Evolutionary conservation across 305 asterid genomes (phyloP).

Genomic region (Solanum hybrid): DNA sequence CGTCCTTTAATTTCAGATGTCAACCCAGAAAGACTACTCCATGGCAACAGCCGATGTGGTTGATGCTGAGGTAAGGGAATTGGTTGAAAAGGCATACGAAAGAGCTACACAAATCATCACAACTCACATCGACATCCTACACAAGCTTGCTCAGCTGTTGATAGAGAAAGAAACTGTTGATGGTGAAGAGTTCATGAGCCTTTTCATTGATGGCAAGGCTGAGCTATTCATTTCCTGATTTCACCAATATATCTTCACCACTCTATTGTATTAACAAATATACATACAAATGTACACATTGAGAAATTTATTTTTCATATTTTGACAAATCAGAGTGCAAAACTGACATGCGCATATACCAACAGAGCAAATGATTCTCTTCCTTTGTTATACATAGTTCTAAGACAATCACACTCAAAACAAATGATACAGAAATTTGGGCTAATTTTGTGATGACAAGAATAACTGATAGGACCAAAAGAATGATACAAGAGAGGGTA

Average conservation of each 20-base stretch:
- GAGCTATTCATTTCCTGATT: slow-evolving; percentile 54
- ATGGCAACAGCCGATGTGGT: slow-evolving; percentile 94
- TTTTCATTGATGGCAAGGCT: slow-evolving; percentile 88
- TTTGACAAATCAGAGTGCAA: background rate
- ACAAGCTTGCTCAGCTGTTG: slow-evolving; percentile 77
- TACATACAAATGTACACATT: slow-evolving; percentile 18
- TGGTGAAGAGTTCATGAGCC: slow-evolving; percentile 99
- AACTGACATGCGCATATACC: slow-evolving; percentile 15
- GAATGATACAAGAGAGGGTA: background rate
- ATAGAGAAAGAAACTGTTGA: slow-evolving; percentile 89
- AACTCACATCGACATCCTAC: slow-evolving; percentile 71
- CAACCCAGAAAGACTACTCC: slow-evolving; percentile 84
- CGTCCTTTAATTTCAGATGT: slow-evolving; percentile 42
- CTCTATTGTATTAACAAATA: slow-evolving; percentile 13
- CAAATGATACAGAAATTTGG: slow-evolving; percentile 20
- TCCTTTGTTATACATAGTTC: slow-evolving; percentile 28
- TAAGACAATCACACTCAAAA: slow-evolving; percentile 22
- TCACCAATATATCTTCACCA: background rate
- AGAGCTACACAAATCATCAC: slow-evolving; percentile 61
- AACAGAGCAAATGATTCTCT: slow-evolving; percentile 9
- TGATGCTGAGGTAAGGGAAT: slow-evolving; percentile 77
- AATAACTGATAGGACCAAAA: slow-evolving; percentile 13
- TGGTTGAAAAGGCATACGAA: slow-evolving; percentile 61
- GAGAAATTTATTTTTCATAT: slow-evolving; percentile 6
- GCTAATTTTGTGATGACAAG: slow-evolving; percentile 15